These are phyloP conservation scores for Gnetum montanum DNA, from an alignment of 75 land plant species.

Conservation along the genomic window DNA sequence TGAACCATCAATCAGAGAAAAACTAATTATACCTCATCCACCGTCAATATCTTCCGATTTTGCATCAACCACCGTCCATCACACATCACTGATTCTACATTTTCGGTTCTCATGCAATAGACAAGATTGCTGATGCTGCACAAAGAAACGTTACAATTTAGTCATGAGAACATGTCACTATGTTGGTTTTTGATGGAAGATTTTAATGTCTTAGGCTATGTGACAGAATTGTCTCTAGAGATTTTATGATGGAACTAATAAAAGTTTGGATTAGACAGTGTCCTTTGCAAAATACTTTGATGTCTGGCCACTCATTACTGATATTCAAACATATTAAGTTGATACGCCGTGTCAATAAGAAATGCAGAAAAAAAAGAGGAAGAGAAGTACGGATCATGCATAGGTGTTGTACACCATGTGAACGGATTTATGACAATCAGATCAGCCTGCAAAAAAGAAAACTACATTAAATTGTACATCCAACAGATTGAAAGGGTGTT, in stretches of 20 bases:
- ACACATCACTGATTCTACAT: conserved; percentile 88
- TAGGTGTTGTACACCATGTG: conserved; percentile 79
- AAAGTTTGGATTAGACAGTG: neutral
- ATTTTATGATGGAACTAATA: neutral
- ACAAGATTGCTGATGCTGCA: conserved; percentile 91
- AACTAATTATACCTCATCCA: conserved; percentile 65
- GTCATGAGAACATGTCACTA: too few species aligned
- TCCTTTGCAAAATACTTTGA: too few species aligned
- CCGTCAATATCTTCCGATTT: conserved; percentile 53
- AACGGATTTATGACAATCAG: conserved; percentile 63
- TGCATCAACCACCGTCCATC: conserved; percentile 92
- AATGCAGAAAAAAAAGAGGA: neutral
- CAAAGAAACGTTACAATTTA: too few species aligned
- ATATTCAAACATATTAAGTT: too few species aligned
- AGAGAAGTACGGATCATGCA: conserved; percentile 70
- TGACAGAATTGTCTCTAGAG: neutral
- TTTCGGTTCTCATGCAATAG: conserved; percentile 85
- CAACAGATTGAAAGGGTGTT: neutral
- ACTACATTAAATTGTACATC: neutral
- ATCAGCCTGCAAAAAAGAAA: conserved; percentile 62
- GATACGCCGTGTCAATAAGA: too few species aligned
- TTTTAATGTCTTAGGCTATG: neutral
- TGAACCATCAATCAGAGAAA: neutral
- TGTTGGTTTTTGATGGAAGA: too few species aligned
- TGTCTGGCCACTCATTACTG: too few species aligned